phyloP scores from a whole-genome alignment of 2,329 filamentous ascomycete species.

The Fusarium marasasianum region DNA sequence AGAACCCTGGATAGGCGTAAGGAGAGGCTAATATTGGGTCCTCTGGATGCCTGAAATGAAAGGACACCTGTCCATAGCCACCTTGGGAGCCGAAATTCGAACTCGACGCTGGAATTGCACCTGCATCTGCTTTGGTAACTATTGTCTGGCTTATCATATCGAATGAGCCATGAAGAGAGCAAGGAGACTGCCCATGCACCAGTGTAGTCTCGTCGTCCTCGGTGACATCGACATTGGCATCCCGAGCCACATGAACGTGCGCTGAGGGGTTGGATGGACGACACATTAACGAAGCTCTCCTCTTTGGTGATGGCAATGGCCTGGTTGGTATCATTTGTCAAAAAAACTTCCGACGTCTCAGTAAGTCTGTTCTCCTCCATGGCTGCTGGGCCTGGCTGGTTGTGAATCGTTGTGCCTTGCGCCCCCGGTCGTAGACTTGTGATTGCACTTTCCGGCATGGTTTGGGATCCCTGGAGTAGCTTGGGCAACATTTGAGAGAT shows the following conservation, averaged over 20 bases:
- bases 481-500: fast-evolving
- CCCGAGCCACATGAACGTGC: not conserved
- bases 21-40: not conserved
- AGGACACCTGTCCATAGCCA: conserved; percentile 25
- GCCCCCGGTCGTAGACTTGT: fast-evolving
- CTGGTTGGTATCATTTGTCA: fast-evolving
- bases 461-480: fast-evolving
- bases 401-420: fast-evolving
- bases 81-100: conserved; percentile 1
- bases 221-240: conserved; percentile 23
- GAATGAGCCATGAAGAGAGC: not conserved
- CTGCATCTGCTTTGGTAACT: not conserved
- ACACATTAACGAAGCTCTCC: not conserved
- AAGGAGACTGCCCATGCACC: not conserved
- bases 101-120: fast-evolving
- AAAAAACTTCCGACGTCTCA: fast-evolving
- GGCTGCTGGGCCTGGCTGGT: fast-evolving
- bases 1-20: conserved; percentile 5
- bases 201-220: not conserved
- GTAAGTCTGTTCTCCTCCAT: fast-evolving
- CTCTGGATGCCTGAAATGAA: not conserved
- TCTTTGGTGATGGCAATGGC: fast-evolving
- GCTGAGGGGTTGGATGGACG: not conserved
- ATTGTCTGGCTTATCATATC: fast-evolving
- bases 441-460: fast-evolving